phyloP scores from a whole-genome alignment of 2,329 filamentous ascomycete genomes.

The Neobulgaria alba region DNA sequence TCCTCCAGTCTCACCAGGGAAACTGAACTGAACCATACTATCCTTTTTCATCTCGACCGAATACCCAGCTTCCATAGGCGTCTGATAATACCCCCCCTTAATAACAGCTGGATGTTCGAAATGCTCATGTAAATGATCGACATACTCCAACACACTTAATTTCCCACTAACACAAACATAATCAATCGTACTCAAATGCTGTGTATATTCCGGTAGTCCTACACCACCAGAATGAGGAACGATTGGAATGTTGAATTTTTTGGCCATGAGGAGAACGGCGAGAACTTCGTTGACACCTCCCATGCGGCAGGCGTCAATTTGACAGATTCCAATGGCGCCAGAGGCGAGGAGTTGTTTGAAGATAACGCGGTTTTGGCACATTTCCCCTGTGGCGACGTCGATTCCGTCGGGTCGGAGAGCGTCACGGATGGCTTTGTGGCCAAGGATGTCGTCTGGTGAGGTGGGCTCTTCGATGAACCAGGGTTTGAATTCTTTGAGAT shows the following conservation, averaged over 20 bases:
- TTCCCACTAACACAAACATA: constrained; percentile 81
- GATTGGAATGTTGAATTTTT: constrained; percentile 63
- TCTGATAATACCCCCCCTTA: constrained; percentile 80
- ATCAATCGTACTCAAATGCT: constrained; percentile 87
- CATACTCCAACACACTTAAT: constrained; percentile 78
- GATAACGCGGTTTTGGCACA: constrained; percentile 90
- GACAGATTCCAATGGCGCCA: constrained; percentile 78
- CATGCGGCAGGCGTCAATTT: constrained; percentile 83
- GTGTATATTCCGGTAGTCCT: constrained; percentile 86
- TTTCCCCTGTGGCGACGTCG: constrained; percentile 84
- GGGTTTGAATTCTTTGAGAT: constrained; percentile 73
- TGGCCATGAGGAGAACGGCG: constrained; percentile 80
- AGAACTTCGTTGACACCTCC: constrained; percentile 88
- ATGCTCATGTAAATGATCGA: constrained; percentile 90
- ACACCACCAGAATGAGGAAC: constrained; percentile 88
- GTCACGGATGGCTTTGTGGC: constrained; percentile 76
- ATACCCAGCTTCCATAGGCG: constrained; percentile 74
- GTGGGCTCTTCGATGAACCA: constrained; percentile 97
- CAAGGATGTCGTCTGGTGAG: constrained; percentile 79
- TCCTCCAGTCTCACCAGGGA: constrained; percentile 66
- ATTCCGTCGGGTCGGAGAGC: constrained; percentile 68
- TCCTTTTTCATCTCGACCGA: constrained; percentile 89
- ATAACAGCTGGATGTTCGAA: constrained; percentile 76
- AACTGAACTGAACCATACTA: constrained; percentile 74
- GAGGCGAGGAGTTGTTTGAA: constrained; percentile 84